These are phyloP conservation scores for Alternaria sp. DNA, from an alignment of 2,329 filamentous ascomycete genomes.

Conservation along the genomic window DNA sequence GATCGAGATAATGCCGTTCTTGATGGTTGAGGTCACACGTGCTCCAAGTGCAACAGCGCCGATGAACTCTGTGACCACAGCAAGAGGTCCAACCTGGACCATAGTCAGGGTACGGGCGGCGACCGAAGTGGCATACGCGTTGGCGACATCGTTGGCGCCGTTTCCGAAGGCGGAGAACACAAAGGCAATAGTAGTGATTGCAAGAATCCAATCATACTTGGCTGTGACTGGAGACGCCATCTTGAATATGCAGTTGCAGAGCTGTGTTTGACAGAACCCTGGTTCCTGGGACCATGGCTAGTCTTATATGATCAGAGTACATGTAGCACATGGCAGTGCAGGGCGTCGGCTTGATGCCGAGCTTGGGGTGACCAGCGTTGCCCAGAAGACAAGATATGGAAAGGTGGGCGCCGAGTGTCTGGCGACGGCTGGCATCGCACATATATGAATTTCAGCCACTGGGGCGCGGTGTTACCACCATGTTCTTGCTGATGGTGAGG, in stretches of 20 bases:
- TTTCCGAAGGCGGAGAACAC: conserved; percentile 47
- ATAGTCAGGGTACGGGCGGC: conserved; percentile 60
- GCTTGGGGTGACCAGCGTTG: background rate
- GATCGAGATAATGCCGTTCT: conserved; percentile 64
- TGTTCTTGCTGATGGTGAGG: background rate
- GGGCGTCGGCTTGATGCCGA: background rate
- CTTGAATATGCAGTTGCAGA: background rate
- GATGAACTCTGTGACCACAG: conserved; percentile 58
- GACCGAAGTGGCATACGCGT: conserved; percentile 58
- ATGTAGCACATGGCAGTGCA: background rate
- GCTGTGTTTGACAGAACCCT: background rate
- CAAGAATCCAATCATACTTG: conserved; percentile 51
- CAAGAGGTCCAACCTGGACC: conserved; percentile 58
- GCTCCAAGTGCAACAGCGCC: conserved; percentile 61
- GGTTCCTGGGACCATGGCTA: background rate
- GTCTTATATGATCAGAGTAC: conserved; percentile 2
- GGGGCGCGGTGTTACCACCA: background rate
- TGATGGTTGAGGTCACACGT: conserved; percentile 66
- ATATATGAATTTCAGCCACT: background rate
- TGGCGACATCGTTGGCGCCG: conserved; percentile 61
- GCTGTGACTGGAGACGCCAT: conserved; percentile 31
- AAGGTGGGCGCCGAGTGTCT: background rate
- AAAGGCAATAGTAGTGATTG: conserved; percentile 49
- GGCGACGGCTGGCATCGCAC: background rate
- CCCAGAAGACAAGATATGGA: background rate